Conservation (phyloP, 169 alveolate species). For the Babesia ovis region DNA sequence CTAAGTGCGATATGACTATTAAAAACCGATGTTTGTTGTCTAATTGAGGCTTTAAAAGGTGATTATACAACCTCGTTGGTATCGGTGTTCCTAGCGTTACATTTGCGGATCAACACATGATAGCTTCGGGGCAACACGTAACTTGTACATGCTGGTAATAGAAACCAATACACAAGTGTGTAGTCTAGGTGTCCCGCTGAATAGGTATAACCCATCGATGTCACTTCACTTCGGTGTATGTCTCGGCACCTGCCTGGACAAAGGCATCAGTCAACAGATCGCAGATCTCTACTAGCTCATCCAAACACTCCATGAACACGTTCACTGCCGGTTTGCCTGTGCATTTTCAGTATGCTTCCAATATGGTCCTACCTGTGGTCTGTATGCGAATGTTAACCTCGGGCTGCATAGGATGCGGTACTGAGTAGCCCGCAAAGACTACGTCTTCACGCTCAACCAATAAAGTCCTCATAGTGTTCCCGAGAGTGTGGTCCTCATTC, state of each 20-base stretch:
- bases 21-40: too few relatives aligned
- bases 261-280: conserved; percentile 68
- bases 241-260: conserved; percentile 51
- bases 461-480: conserved; percentile 77
- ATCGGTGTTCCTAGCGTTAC: too few relatives aligned
- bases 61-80: too few relatives aligned
- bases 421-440: conserved; percentile 85
- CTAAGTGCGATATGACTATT: too few relatives aligned
- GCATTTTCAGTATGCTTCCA: neutral
- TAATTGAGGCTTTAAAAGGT: too few relatives aligned
- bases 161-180: too few relatives aligned
- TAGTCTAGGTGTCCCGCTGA: too few relatives aligned
- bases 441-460: conserved; percentile 78
- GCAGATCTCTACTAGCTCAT: conserved; percentile 69
- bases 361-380: conserved; percentile 75
- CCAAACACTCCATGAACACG: conserved; percentile 67
- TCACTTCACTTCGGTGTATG: conserved; percentile 18
- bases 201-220: neutral
- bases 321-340: conserved; percentile 77
- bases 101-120: too few relatives aligned
- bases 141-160: too few relatives aligned
- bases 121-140: too few relatives aligned
- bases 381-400: conserved; percentile 81
- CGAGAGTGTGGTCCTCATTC: conserved; percentile 84
- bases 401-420: conserved; percentile 85